Evolutionary conservation across 2,329 filamentous ascomycete genomes (phyloP).

Genomic region (Chrysoporthe deuterocubensis): DNA sequence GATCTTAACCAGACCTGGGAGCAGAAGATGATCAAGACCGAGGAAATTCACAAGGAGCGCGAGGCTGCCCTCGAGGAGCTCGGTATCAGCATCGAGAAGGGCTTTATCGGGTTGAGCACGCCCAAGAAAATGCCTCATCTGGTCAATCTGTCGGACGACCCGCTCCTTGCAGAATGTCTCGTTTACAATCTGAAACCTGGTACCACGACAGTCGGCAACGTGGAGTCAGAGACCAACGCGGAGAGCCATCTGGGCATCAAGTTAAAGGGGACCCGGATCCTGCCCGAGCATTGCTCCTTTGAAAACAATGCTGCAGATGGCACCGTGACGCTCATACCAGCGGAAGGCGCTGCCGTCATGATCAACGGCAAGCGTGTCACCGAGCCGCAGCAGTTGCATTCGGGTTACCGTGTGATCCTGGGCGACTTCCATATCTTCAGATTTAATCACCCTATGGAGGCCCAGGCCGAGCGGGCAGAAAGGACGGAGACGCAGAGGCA

Average conservation of each 20-base stretch:
- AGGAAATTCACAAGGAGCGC: slow-evolving; percentile 96
- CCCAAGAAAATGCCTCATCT: slow-evolving; percentile 99
- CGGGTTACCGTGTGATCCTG: slow-evolving; percentile 91
- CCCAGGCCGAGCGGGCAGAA: slow-evolving; percentile 87
- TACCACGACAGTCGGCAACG: slow-evolving; percentile 90
- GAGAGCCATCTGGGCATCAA: slow-evolving; percentile 82
- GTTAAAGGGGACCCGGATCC: slow-evolving; percentile 89
- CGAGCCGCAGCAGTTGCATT: slow-evolving; percentile 83
- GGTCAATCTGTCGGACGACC: slow-evolving; percentile 95
- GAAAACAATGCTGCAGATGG: slow-evolving; percentile 81
- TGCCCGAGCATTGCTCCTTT: slow-evolving; percentile 91
- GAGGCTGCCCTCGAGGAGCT: slow-evolving; percentile 94
- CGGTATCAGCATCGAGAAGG: slow-evolving; percentile 98
- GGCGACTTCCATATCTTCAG: slow-evolving; percentile 99
- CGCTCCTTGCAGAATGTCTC: slow-evolving; percentile 90
- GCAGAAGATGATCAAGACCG: slow-evolving; percentile 91
- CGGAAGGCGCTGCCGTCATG: slow-evolving; percentile 95
- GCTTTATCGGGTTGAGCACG: slow-evolving; percentile 91
- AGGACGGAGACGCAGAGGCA: slow-evolving; percentile 60
- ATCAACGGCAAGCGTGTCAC: slow-evolving; percentile 92
- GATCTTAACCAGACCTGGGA: slow-evolving; percentile 99
- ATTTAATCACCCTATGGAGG: slow-evolving; percentile 97
- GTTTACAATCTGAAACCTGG: slow-evolving; percentile 98
- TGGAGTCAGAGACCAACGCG: slow-evolving; percentile 82
- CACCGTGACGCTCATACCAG: slow-evolving; percentile 86